phyloP scores from a whole-genome alignment of 306 rosid species.

The Argentina anserina region DNA sequence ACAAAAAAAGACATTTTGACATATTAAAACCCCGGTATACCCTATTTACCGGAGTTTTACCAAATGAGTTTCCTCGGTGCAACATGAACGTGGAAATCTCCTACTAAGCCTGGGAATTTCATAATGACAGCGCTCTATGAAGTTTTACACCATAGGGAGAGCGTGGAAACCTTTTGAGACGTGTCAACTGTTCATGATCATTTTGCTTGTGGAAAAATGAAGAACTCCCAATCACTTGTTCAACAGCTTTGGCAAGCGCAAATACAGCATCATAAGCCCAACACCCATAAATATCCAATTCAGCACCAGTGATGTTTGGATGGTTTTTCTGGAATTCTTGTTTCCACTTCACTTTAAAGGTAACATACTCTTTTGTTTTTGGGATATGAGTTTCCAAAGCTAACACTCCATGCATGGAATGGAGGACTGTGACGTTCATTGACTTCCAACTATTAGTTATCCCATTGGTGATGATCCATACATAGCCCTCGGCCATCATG shows the following conservation, averaged over 20 bases:
- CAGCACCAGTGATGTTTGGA: too few relatives aligned
- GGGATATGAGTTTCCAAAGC: slow-evolving; percentile 46
- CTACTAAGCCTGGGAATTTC: slow-evolving; percentile 11
- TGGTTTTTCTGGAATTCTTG: too few relatives aligned
- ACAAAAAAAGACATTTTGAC: too few relatives aligned
- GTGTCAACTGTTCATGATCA: background rate
- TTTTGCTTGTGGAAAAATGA: too few relatives aligned
- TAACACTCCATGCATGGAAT: slow-evolving; percentile 49
- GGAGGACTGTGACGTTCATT: background rate
- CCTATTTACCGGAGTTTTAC: too few relatives aligned
- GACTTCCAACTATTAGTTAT: slow-evolving; percentile 11
- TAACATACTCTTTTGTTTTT: background rate
- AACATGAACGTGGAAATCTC: slow-evolving; percentile 7
- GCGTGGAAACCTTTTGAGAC: slow-evolving; percentile 28
- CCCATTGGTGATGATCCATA: slow-evolving; percentile 48
- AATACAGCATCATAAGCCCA: too few relatives aligned
- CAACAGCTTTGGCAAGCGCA: too few relatives aligned
- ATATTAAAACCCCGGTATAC: too few relatives aligned
- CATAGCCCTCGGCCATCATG: slow-evolving; percentile 46
- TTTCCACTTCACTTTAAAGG: too few relatives aligned
- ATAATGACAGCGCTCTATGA: slow-evolving; percentile 15
- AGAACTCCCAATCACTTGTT: too few relatives aligned
- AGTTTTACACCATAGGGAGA: slow-evolving; percentile 34
- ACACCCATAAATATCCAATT: too few relatives aligned
- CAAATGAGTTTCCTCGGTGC: too few relatives aligned